Evolutionary conservation across 2,329 filamentous ascomycete genomes (phyloP).

Genomic region (Microcyclospora tardicrescens): DNA sequence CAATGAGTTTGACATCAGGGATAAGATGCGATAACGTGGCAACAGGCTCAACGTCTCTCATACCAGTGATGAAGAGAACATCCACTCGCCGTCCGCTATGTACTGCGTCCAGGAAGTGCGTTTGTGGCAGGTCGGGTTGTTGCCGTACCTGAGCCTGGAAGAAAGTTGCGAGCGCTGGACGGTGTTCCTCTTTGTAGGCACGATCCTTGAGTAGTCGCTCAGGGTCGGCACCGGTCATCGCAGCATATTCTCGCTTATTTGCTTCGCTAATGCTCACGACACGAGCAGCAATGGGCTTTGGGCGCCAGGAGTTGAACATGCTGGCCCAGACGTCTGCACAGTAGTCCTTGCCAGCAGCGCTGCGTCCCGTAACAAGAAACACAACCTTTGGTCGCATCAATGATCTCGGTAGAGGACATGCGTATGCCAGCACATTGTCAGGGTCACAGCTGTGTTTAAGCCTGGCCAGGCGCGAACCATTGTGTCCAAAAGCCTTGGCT

Average conservation of each 20-base stretch:
- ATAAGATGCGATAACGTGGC: conserved; percentile 42
- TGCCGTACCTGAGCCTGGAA: conserved; percentile 34
- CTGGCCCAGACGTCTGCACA: conserved; percentile 41
- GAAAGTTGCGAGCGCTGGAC: conserved; percentile 39
- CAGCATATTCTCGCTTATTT: conserved; percentile 46
- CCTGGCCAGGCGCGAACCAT: no score
- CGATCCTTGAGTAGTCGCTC: conserved; percentile 40
- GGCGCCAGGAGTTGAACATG: no score
- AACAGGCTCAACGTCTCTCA: conserved; percentile 49
- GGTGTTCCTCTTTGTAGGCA: conserved; percentile 49
- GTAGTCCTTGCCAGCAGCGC: conserved; percentile 47
- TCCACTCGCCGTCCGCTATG: conserved; percentile 30
- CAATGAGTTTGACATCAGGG: conserved; percentile 39
- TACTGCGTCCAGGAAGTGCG: conserved; percentile 40
- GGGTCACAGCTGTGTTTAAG: no score
- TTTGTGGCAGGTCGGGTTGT: conserved; percentile 35
- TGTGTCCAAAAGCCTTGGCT: no score
- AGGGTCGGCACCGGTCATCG: conserved; percentile 35
- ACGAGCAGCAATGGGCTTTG: conserved; percentile 23
- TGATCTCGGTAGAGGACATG: conserved; percentile 38
- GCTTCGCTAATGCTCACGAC: conserved; percentile 44
- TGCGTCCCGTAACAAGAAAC: conserved; percentile 44
- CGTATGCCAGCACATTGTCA: no score
- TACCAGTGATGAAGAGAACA: conserved; percentile 49
- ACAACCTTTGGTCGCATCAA: conserved; percentile 34